Evolutionary conservation across 202 grass and related monocot species (phyloP).

Genomic region (Bolboschoenoplectus hybrid): DNA sequence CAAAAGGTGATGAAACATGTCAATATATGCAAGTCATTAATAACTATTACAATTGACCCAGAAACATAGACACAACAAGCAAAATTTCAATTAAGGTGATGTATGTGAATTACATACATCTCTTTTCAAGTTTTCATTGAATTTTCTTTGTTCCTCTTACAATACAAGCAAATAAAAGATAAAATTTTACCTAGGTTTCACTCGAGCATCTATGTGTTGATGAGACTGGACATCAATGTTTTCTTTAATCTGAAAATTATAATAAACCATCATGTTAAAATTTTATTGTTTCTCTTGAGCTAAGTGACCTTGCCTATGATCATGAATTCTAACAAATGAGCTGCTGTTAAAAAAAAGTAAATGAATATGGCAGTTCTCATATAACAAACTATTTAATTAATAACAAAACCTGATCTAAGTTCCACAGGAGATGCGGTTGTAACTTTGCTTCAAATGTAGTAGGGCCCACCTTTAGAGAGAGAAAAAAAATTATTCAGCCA

Average conservation of each 20-base stretch:
- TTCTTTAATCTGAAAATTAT: slow-evolving; percentile 66
- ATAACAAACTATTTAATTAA: slow-evolving; percentile 3
- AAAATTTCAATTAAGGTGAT: slow-evolving; percentile 12
- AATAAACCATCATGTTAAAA: slow-evolving; percentile 17
- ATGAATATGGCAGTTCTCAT: background rate
- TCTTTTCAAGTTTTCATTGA: background rate
- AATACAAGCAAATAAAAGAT: slow-evolving; percentile 34
- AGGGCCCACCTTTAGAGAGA: slow-evolving; percentile 53
- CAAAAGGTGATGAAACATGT: background rate
- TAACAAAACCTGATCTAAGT: slow-evolving; percentile 67
- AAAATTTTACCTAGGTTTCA: slow-evolving; percentile 72
- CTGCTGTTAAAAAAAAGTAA: slow-evolving; percentile 36
- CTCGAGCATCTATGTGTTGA: slow-evolving; percentile 89
- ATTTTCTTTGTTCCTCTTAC: background rate
- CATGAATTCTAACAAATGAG: background rate
- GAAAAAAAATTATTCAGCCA: background rate
- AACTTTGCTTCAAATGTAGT: slow-evolving; percentile 83
- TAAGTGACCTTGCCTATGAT: background rate
- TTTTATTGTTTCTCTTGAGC: background rate
- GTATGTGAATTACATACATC: background rate
- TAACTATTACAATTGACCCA: background rate
- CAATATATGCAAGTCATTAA: background rate
- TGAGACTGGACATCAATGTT: slow-evolving; percentile 74
- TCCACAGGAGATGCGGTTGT: slow-evolving; percentile 88
- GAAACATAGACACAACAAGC: background rate